Evolutionary conservation across 2,329 filamentous ascomycete species (phyloP).

Genomic region (Sarocladium kiliense): DNA sequence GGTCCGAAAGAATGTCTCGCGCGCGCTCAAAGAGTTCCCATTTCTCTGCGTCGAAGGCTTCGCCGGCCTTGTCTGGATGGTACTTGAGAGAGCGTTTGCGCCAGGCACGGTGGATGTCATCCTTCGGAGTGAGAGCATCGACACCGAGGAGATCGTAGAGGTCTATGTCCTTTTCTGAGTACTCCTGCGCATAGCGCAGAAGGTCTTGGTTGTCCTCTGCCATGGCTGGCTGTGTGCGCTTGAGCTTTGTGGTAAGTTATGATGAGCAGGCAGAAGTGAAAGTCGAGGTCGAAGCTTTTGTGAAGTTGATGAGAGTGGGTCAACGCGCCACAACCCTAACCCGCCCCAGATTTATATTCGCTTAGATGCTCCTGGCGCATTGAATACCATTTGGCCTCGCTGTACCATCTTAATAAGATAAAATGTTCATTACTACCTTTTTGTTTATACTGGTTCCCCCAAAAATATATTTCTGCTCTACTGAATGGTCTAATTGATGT

Average conservation of each 20-base stretch:
- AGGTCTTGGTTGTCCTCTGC: constrained; percentile 41
- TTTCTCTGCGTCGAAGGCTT: constrained; percentile 67
- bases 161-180: constrained; percentile 59
- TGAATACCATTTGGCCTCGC: too few species aligned
- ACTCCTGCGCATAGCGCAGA: constrained; percentile 48
- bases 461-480: too few species aligned
- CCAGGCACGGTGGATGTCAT: constrained; percentile 80
- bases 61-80: constrained; percentile 87
- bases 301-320: constrained; percentile 1
- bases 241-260: not conserved
- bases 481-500: too few species aligned
- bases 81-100: constrained; percentile 81
- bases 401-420: too few species aligned
- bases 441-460: too few species aligned
- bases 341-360: not conserved
- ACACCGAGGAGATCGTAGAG: constrained; percentile 74
- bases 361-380: too few species aligned
- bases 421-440: too few species aligned
- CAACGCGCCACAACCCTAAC: constrained; percentile 1
- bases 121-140: constrained; percentile 55
- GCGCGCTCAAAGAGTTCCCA: constrained; percentile 84
- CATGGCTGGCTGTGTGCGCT: constrained; percentile 19
- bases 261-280: constrained; percentile 8
- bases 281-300: not conserved
- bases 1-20: constrained; percentile 74